Evolutionary conservation across 805 yeast species (phyloP), one percentile per base, ranked within the genome.

Genomic region (Citeromyces nyonsensis): DNA sequence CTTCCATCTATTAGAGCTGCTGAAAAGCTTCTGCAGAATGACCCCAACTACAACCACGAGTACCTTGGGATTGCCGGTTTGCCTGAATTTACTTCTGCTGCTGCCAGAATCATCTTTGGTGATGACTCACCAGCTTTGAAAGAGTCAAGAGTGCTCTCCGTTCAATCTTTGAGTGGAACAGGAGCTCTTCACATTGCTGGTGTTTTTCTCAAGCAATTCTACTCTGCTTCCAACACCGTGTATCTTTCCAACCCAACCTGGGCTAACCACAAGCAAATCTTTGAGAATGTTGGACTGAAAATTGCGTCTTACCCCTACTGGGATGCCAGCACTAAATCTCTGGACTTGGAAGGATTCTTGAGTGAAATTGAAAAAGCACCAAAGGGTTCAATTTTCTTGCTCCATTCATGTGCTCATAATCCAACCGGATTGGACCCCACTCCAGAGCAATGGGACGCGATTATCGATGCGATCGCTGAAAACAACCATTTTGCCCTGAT

Each of bases 341-440:
- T 88, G 43, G 79, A 82, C 50, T 54, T 86, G 37, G 61, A 67
- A 6, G 94, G 85, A 1, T 73, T 76, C 48, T 43, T 86, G 25
- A 41, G 45, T 9, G 58, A 83, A 29, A 75, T 88, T 40, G 60
- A 68, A 30, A 36, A 51, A 13, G 93, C 95, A 9, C 77, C 78
- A 34, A 51, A 53, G 6, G 94, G 94, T 31, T 83, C 94, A 6
- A 61, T 84, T 29, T 74, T 88, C 44, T 55, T 88, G 36, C 63
- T 88, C 38, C 98, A 88, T 51, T 85, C 97, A 3, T 86, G 96
- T 55, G 97, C 97, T 24, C 98, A 88, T 58, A 88, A 88, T 55
- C 97, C 98, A 37, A 88, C 97, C 14, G 98, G 97, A 28, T 72
- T 88, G 44, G 98, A 88, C 54, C 97, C 97, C 36, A 72, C 80